These are phyloP conservation scores for Neurospora africana DNA, from an alignment of 495 filamentous ascomycete species.

Conservation along the genomic window DNA sequence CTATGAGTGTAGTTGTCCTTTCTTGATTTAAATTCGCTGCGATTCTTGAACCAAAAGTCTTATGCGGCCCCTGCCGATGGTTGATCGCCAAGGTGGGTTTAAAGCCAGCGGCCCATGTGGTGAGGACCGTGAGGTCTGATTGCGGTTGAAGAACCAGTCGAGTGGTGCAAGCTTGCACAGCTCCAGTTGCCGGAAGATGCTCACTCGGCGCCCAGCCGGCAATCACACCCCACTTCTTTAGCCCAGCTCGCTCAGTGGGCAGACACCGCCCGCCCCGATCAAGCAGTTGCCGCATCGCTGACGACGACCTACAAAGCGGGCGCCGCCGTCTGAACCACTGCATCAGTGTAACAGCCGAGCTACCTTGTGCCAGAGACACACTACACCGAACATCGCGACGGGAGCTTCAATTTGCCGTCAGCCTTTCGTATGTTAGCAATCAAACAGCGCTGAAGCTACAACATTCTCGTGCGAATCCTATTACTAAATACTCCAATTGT, in stretches of 20 bases:
- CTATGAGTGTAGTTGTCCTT: not conserved
- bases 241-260: not conserved
- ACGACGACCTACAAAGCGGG: not conserved
- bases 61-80: not conserved
- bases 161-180: not conserved
- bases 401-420: not conserved
- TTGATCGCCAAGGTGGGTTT: not conserved
- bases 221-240: not conserved
- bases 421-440: not conserved
- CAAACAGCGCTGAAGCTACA: not conserved
- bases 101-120: not conserved
- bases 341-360: not conserved
- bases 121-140: not conserved
- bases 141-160: not conserved
- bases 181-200: not conserved
- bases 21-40: not conserved
- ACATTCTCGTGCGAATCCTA: not conserved
- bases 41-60: not conserved
- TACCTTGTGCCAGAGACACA: not conserved
- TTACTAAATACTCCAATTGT: not conserved
- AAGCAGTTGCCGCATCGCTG: not conserved
- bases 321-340: not conserved
- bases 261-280: not conserved
- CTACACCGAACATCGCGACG: not conserved
- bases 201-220: not conserved